These are phyloP conservation scores for Fonsecaea erecta DNA, from an alignment of 2,329 filamentous ascomycete genomes.

Conservation along the genomic window DNA sequence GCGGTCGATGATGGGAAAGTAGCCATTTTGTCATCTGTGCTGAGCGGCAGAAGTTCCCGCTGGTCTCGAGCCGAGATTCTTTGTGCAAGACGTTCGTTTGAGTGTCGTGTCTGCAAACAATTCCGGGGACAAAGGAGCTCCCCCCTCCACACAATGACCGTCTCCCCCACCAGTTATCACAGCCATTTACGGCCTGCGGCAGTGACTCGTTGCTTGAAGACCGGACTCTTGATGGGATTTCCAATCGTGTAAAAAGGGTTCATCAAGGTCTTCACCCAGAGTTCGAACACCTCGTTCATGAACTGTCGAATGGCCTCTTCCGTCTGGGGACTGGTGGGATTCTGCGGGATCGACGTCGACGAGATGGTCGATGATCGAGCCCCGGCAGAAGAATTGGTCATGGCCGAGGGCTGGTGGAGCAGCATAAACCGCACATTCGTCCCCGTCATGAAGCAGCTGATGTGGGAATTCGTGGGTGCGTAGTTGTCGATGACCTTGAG, in stretches of 20 bases:
- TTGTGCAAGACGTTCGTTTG: conserved; percentile 10
- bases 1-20: background rate
- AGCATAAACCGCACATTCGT: conserved; percentile 93
- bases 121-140: conserved; percentile 7
- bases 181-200: conserved; percentile 93
- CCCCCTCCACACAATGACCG: background rate
- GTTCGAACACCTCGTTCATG: conserved; percentile 94
- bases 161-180: conserved; percentile 55
- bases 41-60: background rate
- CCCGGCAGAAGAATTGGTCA: conserved; percentile 43
- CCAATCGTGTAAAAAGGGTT: conserved; percentile 91
- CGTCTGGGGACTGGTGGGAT: conserved; percentile 85
- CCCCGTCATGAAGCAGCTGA: conserved; percentile 91
- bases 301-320: conserved; percentile 96
- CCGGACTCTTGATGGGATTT: conserved; percentile 80
- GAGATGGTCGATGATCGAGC: conserved; percentile 46
- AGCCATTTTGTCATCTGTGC: background rate
- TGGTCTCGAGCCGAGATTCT: background rate
- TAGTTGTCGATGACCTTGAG: conserved; percentile 97
- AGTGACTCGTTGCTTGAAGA: conserved; percentile 80
- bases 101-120: conserved; percentile 20
- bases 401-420: conserved; percentile 75
- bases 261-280: conserved; percentile 96
- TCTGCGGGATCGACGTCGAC: conserved; percentile 74
- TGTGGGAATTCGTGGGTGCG: conserved; percentile 80